Evolutionary conservation across 495 filamentous ascomycete genomes (phyloP), one percentile per base, ranked within the genome.

Genomic region (Trichodelitschia bisporula): DNA sequence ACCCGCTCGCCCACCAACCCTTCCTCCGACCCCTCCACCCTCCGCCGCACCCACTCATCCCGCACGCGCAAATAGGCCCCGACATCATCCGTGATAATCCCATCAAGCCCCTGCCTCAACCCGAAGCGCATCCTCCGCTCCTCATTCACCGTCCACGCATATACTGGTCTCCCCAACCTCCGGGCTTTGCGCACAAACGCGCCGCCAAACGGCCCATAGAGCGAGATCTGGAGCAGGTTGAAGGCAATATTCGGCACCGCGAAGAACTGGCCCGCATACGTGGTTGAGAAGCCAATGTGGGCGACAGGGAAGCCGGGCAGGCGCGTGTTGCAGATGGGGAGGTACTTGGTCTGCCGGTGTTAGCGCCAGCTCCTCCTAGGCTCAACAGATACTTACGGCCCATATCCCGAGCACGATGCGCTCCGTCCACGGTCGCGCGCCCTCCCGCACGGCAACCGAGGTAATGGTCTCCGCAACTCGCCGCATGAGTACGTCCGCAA

Each of bases 141-240:
- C 2, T 70, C 64, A 39, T 93, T 89, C 14, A 90, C 76, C 0
- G 84, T 92, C 83, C 83, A 95, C 1, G 65, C 54, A 41, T 66
- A 74, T 4, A 92, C 48, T 9, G 58, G 56, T 13, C 73, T 62
- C 12, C 55, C 53, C 4, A 54, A 48, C 31, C 48, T 45, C 26
- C 56, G 56, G 5, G 59, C 60, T 14, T 76, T 64, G 1, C 58
- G 56, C 9, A 78, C 33, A 51, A 92, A 86, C 2, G 46, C 48
- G 5, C 50, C 36, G 1, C 79, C 76, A 30, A 50, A 37, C 0
- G 72, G 71, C 0, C 69, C 62, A 29, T 77, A 59, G 26, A 91
- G 56, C 19, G 63, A 45, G 23, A 58, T 51, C 33, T 71, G 64
- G 16, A 76, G 45, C 42, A 89, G 58, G 52, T 84, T 90, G 55